Evolutionary conservation across 768 basidiomycete genomes (phyloP).

Genomic region (Leccinellum luteum): DNA sequence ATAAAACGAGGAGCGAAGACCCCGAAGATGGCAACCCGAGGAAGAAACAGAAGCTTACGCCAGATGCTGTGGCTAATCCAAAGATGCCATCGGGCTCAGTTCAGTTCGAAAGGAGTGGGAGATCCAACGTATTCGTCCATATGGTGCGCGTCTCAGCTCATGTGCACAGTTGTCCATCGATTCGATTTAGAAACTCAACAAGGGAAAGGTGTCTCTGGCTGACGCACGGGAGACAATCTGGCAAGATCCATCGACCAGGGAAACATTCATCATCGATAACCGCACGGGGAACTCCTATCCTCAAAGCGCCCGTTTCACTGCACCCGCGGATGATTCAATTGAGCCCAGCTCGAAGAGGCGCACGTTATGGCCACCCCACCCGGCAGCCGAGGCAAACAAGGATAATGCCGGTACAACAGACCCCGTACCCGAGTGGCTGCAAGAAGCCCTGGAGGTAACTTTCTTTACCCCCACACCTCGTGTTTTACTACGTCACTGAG

Average conservation of each 20-base stretch:
- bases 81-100: constrained; percentile 1
- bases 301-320: constrained; percentile 18
- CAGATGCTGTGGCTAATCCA: constrained; percentile 12
- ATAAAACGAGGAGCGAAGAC: constrained; percentile 10
- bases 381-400: constrained; percentile 5
- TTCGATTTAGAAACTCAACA: constrained; percentile 13
- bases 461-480: constrained; percentile 11
- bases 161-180: constrained; percentile 1
- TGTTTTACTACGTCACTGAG: constrained; percentile 9
- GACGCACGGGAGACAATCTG: constrained; percentile 38
- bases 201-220: constrained; percentile 27
- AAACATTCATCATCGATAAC: constrained; percentile 59
- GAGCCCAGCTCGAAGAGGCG: constrained; percentile 11
- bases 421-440: constrained; percentile 61
- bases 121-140: constrained; percentile 9
- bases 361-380: constrained; percentile 10
- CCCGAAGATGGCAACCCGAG: constrained; percentile 35
- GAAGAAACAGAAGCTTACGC: constrained; percentile 50
- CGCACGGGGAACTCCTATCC: constrained; percentile 67
- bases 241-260: constrained; percentile 62
- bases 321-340: constrained; percentile 6
- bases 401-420: constrained; percentile 11
- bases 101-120: constrained; percentile 9
- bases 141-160: constrained; percentile 19
- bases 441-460: constrained; percentile 54